Evolutionary conservation across 768 basidiomycete genomes (phyloP).

Genomic region (Suillus decipiens): DNA sequence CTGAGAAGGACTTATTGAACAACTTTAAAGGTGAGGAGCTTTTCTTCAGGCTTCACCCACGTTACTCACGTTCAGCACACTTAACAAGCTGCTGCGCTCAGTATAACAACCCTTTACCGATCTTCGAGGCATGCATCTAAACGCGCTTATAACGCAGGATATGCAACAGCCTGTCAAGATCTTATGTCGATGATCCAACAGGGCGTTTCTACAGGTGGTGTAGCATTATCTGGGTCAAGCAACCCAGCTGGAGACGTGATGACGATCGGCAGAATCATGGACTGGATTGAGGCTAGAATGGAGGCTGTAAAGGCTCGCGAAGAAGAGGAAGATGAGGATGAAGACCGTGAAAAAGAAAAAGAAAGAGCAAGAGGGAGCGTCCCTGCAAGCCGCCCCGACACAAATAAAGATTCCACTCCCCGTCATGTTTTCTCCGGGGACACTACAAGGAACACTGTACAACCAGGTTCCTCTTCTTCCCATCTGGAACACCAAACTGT

Average conservation of each 20-base stretch:
- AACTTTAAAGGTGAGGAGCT: constrained; percentile 70
- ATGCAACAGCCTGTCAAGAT: constrained; percentile 79
- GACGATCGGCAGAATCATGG: constrained; percentile 80
- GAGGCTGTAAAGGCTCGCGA: constrained; percentile 74
- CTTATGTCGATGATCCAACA: constrained; percentile 82
- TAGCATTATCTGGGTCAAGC: constrained; percentile 41
- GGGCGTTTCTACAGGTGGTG: constrained; percentile 65
- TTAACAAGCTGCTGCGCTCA: constrained; percentile 72
- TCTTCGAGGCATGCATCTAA: constrained; percentile 78
- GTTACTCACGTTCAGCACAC: constrained; percentile 25
- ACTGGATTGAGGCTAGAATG: constrained; percentile 81
- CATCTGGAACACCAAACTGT: constrained; percentile 31
- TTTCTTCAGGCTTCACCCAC: neutral
- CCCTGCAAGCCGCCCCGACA: constrained; percentile 18
- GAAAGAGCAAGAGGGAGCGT: constrained; percentile 39
- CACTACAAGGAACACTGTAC: constrained; percentile 21
- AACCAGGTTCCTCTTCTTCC: constrained; percentile 18
- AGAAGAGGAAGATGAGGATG: constrained; percentile 84
- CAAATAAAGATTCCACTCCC: constrained; percentile 22
- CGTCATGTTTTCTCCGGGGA: constrained; percentile 19
- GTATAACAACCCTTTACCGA: constrained; percentile 83
- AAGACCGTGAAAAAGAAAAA: constrained; percentile 61
- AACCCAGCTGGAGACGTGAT: constrained; percentile 57
- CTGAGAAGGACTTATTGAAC: constrained; percentile 78
- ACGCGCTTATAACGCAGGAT: constrained; percentile 79